Base-by-base conservation (phyloP, 192 early-diverging fungal genomes). In the Dissophora globulifera region DNA sequence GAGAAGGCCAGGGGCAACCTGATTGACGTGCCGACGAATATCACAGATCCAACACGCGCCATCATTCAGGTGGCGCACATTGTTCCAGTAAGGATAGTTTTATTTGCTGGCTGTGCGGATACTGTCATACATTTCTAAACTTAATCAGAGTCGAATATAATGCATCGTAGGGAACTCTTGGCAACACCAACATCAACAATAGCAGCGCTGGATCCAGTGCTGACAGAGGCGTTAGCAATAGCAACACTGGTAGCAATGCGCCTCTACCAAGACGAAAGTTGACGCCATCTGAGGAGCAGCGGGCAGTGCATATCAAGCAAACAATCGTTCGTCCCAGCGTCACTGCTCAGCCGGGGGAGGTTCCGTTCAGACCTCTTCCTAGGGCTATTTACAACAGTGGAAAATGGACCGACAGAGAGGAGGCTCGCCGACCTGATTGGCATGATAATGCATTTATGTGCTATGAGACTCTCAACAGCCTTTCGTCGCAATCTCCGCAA, bases 11-110 rank as follows among this genome's bases (percentile, higher is more conserved):
- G 52, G 47, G 70, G 70, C 2, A 75, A 55, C 29, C 30, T 60
- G 29, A 75, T 75, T 16, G 70, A 56, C 17, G 70, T 75, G n/a
- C 70, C 70, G 6, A 60, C 50, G 3, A 75, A 75, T 29, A 26
- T 50, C 4, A 50, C 49, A 23, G 25, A 29, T 26, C 23, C 49
- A 3, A 29, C 7, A 50, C 22, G 27, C 0, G 25, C 49, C 5
- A 29, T n/a, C 25, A 50, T 17, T 9, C 49, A 50, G 49, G 26
- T 50, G 8, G 26, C 26, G 25, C 49, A 50, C 29, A 17, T 50
- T 50, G 49, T 50, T 17, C 22, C 22, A 26, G 49, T 50, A 50
- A 27, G 49, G n/a, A n/a, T n/a, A n/a, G n/a, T n/a, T n/a, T n/a
- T n/a, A n/a, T n/a, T n/a, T n/a, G n/a, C n/a, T n/a, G n/a, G n/a